phyloP scores from a whole-genome alignment of 2,329 filamentous ascomycete species.

The Pleurostoma richardsiae region DNA sequence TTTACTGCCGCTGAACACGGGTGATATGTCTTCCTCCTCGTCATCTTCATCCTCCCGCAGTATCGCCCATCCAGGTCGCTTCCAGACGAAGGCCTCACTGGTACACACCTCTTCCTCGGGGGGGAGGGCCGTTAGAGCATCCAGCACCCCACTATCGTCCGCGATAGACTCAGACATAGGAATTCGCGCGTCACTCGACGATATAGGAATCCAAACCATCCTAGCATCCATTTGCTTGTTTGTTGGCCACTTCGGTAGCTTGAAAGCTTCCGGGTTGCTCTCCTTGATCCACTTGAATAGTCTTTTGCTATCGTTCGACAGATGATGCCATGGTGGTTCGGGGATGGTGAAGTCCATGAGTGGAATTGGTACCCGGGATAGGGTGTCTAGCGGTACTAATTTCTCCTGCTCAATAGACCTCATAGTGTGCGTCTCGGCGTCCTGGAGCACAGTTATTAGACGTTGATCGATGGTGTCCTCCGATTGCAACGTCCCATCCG shows the following conservation, averaged over 20 bases:
- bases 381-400: slow-evolving; percentile 17
- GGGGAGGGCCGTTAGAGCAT: background rate
- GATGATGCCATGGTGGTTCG: slow-evolving; percentile 15
- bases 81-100: slow-evolving; percentile 16
- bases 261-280: slow-evolving; percentile 10
- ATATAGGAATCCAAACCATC: slow-evolving; percentile 17
- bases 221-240: slow-evolving; percentile 12
- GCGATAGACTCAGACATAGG: too few relatives aligned
- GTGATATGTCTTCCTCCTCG: slow-evolving; percentile 14
- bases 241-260: slow-evolving; percentile 14
- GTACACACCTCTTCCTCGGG: background rate
- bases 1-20: background rate
- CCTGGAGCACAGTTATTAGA: slow-evolving; percentile 4
- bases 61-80: slow-evolving; percentile 10
- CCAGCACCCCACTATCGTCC: too few relatives aligned
- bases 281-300: slow-evolving; percentile 16
- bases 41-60: slow-evolving; percentile 8
- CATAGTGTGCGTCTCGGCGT: slow-evolving; percentile 10
- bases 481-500: too few relatives aligned
- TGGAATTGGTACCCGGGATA: slow-evolving; percentile 17
- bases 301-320: slow-evolving; percentile 5
- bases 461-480: too few relatives aligned
- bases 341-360: slow-evolving; percentile 19
- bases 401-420: slow-evolving; percentile 18
- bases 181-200: too few relatives aligned